phyloP scores from a whole-genome alignment of 129 eudicot species.

The Helichrysum umbraculigerum region DNA sequence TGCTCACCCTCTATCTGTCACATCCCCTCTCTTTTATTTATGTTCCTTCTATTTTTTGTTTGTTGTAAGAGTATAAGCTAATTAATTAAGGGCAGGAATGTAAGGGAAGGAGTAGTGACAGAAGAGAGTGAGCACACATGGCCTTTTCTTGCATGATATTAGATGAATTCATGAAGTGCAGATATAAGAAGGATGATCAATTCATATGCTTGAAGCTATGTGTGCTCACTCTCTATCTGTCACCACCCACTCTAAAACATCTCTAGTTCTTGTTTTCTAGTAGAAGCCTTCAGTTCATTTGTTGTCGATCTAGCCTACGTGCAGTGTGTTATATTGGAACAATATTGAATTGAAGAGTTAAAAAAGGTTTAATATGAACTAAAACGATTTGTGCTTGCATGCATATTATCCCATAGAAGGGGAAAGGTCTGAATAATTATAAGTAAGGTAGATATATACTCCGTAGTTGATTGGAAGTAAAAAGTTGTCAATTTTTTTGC shows the following conservation, averaged over 20 bases:
- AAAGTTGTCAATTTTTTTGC: no score
- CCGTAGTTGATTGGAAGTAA: no score
- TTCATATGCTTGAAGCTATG: slow-evolving; percentile 5
- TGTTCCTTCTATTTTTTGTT: background rate
- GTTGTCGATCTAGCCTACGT: background rate
- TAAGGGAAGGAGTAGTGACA: slow-evolving; percentile 34
- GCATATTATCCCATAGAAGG: background rate
- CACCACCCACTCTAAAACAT: slow-evolving; percentile 35
- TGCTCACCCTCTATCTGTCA: slow-evolving; percentile 92
- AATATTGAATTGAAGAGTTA: no score
- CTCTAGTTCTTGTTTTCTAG: slow-evolving; percentile 20
- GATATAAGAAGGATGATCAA: background rate
- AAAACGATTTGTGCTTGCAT: background rate
- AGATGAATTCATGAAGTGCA: background rate
- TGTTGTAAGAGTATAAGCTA: background rate
- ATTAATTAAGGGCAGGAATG: background rate
- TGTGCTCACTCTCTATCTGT: slow-evolving; percentile 83
- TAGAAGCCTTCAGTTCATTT: background rate
- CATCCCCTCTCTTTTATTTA: slow-evolving; percentile 33
- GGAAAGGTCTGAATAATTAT: no score
- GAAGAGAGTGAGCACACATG: slow-evolving; percentile 98
- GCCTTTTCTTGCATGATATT: slow-evolving; percentile 64
- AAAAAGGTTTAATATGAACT: no score
- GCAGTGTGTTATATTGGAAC: background rate
- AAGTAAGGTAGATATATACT: no score